Base-by-base conservation (phyloP, 2,329 filamentous ascomycete genomes). In the Cadophora luteo-olivacea region DNA sequence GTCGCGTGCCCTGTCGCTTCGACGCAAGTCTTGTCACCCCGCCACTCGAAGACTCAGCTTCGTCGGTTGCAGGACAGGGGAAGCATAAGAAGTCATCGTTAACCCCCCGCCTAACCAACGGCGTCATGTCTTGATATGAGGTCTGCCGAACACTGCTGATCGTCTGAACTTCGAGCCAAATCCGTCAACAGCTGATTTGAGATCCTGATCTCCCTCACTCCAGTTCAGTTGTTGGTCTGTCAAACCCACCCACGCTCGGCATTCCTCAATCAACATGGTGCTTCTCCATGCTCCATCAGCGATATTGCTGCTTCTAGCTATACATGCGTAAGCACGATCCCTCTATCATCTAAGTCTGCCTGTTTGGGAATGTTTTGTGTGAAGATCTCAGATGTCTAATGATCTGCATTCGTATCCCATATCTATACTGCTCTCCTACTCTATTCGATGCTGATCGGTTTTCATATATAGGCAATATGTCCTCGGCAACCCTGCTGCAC, bases 381-480 rank as follows among this genome's bases (percentile, higher is more conserved):
- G 57, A 41, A 41, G 57, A 41, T 41, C 57, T 14, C 12, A 29
- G 33, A 60, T 60, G 2, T 41, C 22, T 36, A 19, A 45, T 1
- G 22, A 58, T 33, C 52, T 55, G 3, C 51, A 7, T 54, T 29
- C 52, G 14, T 41, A 45, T 36, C 41, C 57, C 41, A 24, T 5
- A 29, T 29, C 54, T 9, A n/a, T 29, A 54, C 19, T 36, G 22
- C 19, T 22, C 6, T 7, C 5, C 19, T 49, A 49, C 45, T 22
- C 19, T 49, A 55, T 22, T 25, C 57, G 33, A 60, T 29, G n/a
- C 36, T 60, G 36, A 60, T 60, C 57, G 4, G 5, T 25, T 4
- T 41, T 3, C n/a, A 62, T 51, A 62, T 36, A 62, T 36, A 62
- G 60, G 45, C 45, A 63, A 24, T 65, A 66, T 25, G 61, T 60